Evolutionary conservation across 2,329 filamentous ascomycete genomes (phyloP), one percentile per base, ranked within the genome.

Genomic region (Venturia carpophila): DNA sequence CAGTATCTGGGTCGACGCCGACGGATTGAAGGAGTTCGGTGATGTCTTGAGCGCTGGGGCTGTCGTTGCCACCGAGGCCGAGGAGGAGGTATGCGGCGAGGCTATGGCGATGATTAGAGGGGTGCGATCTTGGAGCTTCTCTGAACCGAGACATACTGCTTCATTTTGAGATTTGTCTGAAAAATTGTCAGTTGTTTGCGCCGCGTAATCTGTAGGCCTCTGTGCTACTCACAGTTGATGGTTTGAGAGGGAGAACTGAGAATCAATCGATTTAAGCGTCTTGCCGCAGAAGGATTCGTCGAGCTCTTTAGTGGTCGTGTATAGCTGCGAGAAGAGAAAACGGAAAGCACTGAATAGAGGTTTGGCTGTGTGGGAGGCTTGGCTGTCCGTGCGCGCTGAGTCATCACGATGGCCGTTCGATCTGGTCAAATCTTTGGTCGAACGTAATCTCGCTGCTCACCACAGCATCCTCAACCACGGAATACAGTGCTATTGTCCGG

Each of bases 181-280:
- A 62, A 62, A 30, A 56, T 39, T n/a, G 52, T 58, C 21, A 58
- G 52, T 37, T 37, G 52, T 37, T 37, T 58, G 52, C 52, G 52
- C 27, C 30, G 15, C 10, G 2, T 34, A 24, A 37, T n/a, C 37
- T 58, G 27, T 37, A 15, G 7, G 52, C 19, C 15, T 17, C 6
- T 19, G 19, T n/a, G 27, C 5, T 10, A 58, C 52, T 58, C 19
- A 49, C 56, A 11, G 49, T 47, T 39, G 55, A 42, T 64, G 17
- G 17, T 37, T 19, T 62, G 61, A 30, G 17, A 7, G 30, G 21
- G 52, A 60, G 62, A 45, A 55, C 88, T 84, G 90, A 92, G 89
- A 89, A 83, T 92, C 93, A 97, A 97, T 97, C 93, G 87, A 89
- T 96, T 97, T 96, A 96, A 97, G 93, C 93, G 92, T 90, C 79